Conservation (phyloP, 805 yeast genomes). For the Suhomyces emberorum region DNA sequence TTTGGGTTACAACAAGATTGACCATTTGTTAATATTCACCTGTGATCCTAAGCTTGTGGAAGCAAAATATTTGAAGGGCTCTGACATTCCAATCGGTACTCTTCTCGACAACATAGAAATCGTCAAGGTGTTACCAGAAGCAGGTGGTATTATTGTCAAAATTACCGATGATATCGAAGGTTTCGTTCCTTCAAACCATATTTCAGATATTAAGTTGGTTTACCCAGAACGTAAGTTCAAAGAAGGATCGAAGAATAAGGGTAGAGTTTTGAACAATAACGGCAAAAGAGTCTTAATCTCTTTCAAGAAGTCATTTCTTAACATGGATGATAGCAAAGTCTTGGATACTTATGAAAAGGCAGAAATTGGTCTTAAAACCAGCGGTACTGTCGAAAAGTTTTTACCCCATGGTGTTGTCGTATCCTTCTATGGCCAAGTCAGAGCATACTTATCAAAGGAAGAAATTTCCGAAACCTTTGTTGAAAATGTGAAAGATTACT, state of each 20-base stretch:
- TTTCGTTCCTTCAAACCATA: slow-evolving; percentile 66
- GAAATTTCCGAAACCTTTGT: slow-evolving; percentile 92
- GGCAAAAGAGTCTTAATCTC: slow-evolving; percentile 58
- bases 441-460: slow-evolving; percentile 78
- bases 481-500: slow-evolving; percentile 68
- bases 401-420: slow-evolving; percentile 78
- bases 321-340: slow-evolving; percentile 54
- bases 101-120: slow-evolving; percentile 51
- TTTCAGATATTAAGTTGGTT: slow-evolving; percentile 78
- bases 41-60: slow-evolving; percentile 63
- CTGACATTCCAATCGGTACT: slow-evolving; percentile 78
- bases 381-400: slow-evolving; percentile 72
- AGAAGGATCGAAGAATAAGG: slow-evolving; percentile 76
- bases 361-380: slow-evolving; percentile 47
- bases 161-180: slow-evolving; percentile 69
- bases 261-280: slow-evolving; percentile 58
- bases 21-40: slow-evolving; percentile 64
- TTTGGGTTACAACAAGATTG: slow-evolving; percentile 63
- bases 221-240: slow-evolving; percentile 93
- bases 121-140: slow-evolving; percentile 51
- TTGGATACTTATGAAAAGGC: slow-evolving; percentile 39
- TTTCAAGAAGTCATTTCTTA: slow-evolving; percentile 79
- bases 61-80: slow-evolving; percentile 61
- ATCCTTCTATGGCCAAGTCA: slow-evolving; percentile 73
- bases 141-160: slow-evolving; percentile 63